A percentile compares a stretch with the other conserved stretches of the same genome.
Evolutionary conservation across 345 rosid species (phyloP).

Genomic region (Eutrema japonicum): DNA sequence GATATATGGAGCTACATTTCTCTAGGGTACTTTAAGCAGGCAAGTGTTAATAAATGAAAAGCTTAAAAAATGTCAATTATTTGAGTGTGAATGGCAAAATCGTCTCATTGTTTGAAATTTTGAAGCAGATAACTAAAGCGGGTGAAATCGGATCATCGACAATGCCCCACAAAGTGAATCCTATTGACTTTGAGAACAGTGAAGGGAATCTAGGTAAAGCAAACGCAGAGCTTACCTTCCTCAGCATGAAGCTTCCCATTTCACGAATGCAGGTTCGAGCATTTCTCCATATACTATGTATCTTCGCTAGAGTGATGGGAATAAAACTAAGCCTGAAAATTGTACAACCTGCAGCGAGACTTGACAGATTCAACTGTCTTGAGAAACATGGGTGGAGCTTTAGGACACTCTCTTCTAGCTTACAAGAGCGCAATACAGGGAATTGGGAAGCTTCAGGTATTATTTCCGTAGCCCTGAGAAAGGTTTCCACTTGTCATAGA

Average conservation of each 20-base stretch:
- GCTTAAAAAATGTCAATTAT: neutral
- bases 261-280: slow-evolving; percentile 89
- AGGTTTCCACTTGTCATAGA: slow-evolving; percentile 3
- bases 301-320: neutral
- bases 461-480: neutral
- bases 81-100: neutral
- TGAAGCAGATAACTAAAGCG: slow-evolving; percentile 76
- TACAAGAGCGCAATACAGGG: slow-evolving; percentile 91
- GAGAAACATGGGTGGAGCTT: slow-evolving; percentile 92
- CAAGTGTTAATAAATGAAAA: slow-evolving; percentile 27
- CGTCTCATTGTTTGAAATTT: slow-evolving; percentile 25
- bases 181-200: slow-evolving; percentile 94
- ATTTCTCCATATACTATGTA: neutral
- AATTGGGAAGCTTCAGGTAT: slow-evolving; percentile 86
- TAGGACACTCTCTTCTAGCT: slow-evolving; percentile 95
- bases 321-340: slow-evolving; percentile 6
- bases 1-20: slow-evolving; percentile 95
- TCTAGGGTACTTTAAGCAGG: slow-evolving; percentile 88
- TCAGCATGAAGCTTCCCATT: slow-evolving; percentile 80
- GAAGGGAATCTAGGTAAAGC: slow-evolving; percentile 97
- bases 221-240: slow-evolving; percentile 68
- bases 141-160: slow-evolving; percentile 96
- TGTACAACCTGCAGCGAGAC: slow-evolving; percentile 66
- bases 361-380: slow-evolving; percentile 93
- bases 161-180: slow-evolving; percentile 98